Evolutionary conservation across 2,329 filamentous ascomycete species (phyloP).

Genomic region (Graphiopsis chlorocephala): DNA sequence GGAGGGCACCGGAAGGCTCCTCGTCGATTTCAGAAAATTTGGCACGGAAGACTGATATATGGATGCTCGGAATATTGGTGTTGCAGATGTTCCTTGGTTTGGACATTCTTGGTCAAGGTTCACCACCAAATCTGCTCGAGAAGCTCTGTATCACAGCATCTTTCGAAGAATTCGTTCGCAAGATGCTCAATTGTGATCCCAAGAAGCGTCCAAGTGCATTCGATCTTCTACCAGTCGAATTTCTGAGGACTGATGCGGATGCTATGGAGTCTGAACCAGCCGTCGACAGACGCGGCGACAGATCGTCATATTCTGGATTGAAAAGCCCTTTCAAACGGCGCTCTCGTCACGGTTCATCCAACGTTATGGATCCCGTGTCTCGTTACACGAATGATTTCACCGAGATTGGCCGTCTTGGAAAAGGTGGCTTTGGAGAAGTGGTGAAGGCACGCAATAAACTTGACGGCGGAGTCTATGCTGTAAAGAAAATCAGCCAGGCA

Average conservation of each 20-base stretch:
- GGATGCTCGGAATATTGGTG: slow-evolving; percentile 90
- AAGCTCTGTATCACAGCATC: slow-evolving; percentile 69
- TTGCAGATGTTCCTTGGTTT: slow-evolving; percentile 92
- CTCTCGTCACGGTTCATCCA: slow-evolving; percentile 34
- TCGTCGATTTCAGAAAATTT: slow-evolving; percentile 37
- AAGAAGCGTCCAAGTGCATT: slow-evolving; percentile 85
- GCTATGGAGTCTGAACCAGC: neutral
- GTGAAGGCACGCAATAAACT: slow-evolving; percentile 93
- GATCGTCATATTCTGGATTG: slow-evolving; percentile 21
- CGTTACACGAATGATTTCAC: slow-evolving; percentile 87
- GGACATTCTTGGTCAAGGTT: slow-evolving; percentile 72
- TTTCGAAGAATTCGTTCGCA: slow-evolving; percentile 74
- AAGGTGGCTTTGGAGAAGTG: slow-evolving; percentile 93
- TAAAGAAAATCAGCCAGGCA: slow-evolving; percentile 90
- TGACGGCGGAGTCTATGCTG: slow-evolving; percentile 88
- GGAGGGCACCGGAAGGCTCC: slow-evolving; percentile 24
- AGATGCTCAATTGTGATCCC: slow-evolving; percentile 80
- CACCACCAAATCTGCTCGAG: slow-evolving; percentile 70
- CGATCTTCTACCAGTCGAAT: slow-evolving; percentile 60
- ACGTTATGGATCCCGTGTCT: slow-evolving; percentile 46
- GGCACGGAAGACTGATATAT: slow-evolving; percentile 77
- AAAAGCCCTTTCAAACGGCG: slow-evolving; percentile 27
- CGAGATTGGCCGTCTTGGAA: slow-evolving; percentile 83
- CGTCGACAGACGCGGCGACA: neutral
- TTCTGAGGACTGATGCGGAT: slow-evolving; percentile 50